phyloP scores from a whole-genome alignment of 2,329 filamentous ascomycete genomes.

The Bipolaris oryzae region DNA sequence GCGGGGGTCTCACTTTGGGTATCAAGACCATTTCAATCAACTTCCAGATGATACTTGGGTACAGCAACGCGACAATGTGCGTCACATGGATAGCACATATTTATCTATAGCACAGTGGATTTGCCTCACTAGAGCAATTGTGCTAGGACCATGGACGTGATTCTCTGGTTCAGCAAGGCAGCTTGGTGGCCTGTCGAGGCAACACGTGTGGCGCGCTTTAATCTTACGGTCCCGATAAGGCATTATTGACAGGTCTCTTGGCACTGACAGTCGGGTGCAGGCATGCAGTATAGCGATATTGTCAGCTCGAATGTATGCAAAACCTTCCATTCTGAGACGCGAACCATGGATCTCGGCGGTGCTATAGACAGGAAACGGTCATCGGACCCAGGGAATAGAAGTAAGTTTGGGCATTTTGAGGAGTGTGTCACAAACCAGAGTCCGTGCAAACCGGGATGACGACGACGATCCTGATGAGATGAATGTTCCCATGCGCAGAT shows the following conservation, averaged over 20 bases:
- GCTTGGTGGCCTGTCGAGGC: not conserved
- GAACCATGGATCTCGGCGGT: slow-evolving; percentile 4
- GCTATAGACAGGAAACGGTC: not conserved
- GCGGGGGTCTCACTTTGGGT: not conserved
- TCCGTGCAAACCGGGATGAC: not conserved
- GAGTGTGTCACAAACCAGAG: not conserved
- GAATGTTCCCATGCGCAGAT: not conserved
- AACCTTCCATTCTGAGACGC: slow-evolving; percentile 1
- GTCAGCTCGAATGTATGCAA: not conserved
- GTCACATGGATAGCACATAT: too few relatives aligned
- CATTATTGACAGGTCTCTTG: slow-evolving; percentile 10
- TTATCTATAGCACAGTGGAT: too few relatives aligned
- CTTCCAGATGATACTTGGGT: not conserved
- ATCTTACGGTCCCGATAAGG: slow-evolving; percentile 10
- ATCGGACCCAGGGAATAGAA: not conserved
- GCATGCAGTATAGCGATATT: not conserved
- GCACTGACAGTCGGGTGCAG: not conserved
- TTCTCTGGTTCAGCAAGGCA: not conserved
- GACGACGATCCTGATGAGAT: not conserved
- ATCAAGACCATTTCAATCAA: not conserved
- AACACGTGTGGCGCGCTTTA: slow-evolving; percentile 5
- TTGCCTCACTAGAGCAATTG: not conserved
- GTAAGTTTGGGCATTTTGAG: not conserved
- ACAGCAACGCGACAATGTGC: not conserved
- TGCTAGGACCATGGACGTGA: not conserved